Percentiles rank a stretch among this genome's conserved stretches.
phyloP scores from a whole-genome alignment of 305 asterid species.

The Fraxinus sp. region DNA sequence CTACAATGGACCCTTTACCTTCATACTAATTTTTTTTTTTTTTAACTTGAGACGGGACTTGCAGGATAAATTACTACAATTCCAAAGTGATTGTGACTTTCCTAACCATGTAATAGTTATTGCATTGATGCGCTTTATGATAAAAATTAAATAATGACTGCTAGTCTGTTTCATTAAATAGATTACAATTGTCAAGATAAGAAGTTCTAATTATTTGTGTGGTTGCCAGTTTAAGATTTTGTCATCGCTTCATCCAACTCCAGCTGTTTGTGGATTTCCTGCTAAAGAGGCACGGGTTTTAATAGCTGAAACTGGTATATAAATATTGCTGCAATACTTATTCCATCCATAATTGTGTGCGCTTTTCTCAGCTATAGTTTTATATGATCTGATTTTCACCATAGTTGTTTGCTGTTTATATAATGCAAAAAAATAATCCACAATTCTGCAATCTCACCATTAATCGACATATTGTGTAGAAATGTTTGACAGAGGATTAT shows the following conservation, averaged over 20 bases:
- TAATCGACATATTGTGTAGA: conserved; percentile 44
- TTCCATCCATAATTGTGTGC: conserved; percentile 13
- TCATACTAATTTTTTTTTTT: not conserved
- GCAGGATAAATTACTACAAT: not conserved
- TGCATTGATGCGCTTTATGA: not conserved
- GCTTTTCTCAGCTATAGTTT: not conserved
- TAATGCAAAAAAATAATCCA: not conserved
- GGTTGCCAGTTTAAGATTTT: conserved; percentile 70
- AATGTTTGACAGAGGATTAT: conserved; percentile 95
- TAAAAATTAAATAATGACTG: not conserved
- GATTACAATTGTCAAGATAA: not conserved
- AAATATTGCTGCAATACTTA: conserved; percentile 5
- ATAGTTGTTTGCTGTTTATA: not conserved
- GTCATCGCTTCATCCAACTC: conserved; percentile 93
- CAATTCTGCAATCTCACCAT: not conserved
- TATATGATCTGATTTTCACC: not conserved
- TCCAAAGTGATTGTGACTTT: not conserved
- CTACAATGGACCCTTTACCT: not conserved
- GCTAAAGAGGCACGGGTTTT: conserved; percentile 79
- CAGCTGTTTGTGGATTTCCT: conserved; percentile 97
- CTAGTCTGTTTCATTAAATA: not conserved
- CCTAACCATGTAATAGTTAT: not conserved
- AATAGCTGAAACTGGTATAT: conserved; percentile 74
- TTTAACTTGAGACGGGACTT: not conserved
- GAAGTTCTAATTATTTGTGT: conserved; percentile 16